Evolutionary conservation across 345 rosid species (phyloP).

Genomic region (Populus alba): DNA sequence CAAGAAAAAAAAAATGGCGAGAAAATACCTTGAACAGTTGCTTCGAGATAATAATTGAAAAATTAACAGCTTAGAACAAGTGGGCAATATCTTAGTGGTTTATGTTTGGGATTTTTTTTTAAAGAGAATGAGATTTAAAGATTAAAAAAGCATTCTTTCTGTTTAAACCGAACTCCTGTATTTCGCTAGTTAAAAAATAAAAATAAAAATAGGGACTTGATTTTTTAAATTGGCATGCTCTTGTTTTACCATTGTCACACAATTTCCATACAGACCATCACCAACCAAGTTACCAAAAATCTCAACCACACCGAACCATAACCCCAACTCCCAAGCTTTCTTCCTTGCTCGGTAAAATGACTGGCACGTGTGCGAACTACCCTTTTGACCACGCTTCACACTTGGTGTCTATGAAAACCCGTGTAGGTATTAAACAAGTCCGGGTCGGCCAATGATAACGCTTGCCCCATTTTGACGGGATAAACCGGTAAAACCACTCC

Average conservation of each 20-base stretch:
- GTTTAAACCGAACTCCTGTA: neutral
- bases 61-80: too few relatives aligned
- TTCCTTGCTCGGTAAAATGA: neutral
- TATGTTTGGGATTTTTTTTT: too few relatives aligned
- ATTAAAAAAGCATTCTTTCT: neutral
- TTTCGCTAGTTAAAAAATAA: neutral
- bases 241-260: neutral
- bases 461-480: conserved; percentile 8
- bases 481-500: neutral
- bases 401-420: conserved; percentile 2
- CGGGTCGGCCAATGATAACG: conserved; percentile 1
- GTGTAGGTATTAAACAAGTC: neutral
- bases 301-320: neutral
- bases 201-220: neutral
- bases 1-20: neutral
- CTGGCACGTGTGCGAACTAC: conserved; percentile 10
- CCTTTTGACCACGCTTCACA: neutral
- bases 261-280: neutral
- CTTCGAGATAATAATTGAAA: neutral
- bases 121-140: neutral
- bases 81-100: too few relatives aligned
- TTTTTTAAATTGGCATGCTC: neutral
- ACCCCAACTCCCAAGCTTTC: neutral
- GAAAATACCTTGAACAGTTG: neutral
- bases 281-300: neutral